Percentiles rank a stretch among this genome's conserved stretches.
Evolutionary conservation across 768 basidiomycete genomes (phyloP).

Genomic region (Amanita jacksonii): DNA sequence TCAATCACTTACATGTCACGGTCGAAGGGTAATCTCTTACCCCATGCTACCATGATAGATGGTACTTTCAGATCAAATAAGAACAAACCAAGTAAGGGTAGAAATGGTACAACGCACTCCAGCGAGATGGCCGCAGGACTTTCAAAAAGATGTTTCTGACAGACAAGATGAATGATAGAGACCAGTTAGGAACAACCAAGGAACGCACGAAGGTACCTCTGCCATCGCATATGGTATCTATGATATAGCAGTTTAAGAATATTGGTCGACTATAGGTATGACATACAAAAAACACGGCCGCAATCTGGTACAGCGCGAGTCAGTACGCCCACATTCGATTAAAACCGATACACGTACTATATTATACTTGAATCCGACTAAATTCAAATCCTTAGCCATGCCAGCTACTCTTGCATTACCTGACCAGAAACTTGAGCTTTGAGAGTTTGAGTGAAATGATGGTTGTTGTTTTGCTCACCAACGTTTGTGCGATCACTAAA

Average conservation of each 20-base stretch:
- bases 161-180: neutral
- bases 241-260: neutral
- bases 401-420: constrained; percentile 20
- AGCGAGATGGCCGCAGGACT: constrained; percentile 18
- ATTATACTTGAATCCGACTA: constrained; percentile 19
- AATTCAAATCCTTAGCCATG: constrained; percentile 17
- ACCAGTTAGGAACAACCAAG: neutral
- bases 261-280: neutral
- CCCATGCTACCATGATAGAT: constrained; percentile 20
- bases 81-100: neutral
- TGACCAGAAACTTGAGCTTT: too few relatives aligned
- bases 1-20: neutral
- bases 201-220: constrained; percentile 20
- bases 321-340: neutral
- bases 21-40: constrained; percentile 1
- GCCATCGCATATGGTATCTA: constrained; percentile 20
- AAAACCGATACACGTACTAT: constrained; percentile 12
- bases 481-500: constrained; percentile 19
- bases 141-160: constrained; percentile 18
- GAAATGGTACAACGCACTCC: constrained; percentile 15
- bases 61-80: constrained; percentile 12
- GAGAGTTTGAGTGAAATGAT: too few relatives aligned
- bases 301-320: constrained; percentile 8
- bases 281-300: constrained; percentile 20
- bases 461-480: constrained; percentile 10